A percentile compares a stretch with the other conserved stretches of the same genome.
phyloP scores from a whole-genome alignment of 805 yeast genomes.

The Lipomyces spencermartinsiae region DNA sequence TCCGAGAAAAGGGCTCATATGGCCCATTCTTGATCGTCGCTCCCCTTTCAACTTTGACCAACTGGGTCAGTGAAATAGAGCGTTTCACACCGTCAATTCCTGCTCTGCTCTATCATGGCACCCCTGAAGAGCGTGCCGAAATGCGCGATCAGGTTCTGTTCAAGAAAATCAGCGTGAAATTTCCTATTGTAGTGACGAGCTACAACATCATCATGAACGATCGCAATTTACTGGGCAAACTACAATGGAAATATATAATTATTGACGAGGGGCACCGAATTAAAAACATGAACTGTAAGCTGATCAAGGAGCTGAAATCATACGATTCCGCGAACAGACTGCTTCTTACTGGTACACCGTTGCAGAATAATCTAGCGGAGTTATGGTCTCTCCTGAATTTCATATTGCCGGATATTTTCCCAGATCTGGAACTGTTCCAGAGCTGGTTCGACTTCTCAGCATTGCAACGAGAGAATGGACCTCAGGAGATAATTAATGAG shows the following conservation, averaged over 20 bases:
- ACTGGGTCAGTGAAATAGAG: constrained; percentile 78
- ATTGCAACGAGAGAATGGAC: constrained; percentile 50
- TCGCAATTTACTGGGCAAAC: constrained; percentile 56
- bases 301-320: constrained; percentile 73
- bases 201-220: constrained; percentile 81
- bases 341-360: constrained; percentile 92
- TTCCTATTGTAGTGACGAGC: constrained; percentile 72
- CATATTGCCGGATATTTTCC: constrained; percentile 89
- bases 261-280: constrained; percentile 97
- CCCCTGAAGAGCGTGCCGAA: constrained; percentile 59
- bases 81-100: constrained; percentile 75
- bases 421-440: constrained; percentile 86
- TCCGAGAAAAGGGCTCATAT: constrained; percentile 75
- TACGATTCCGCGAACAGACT: constrained; percentile 68
- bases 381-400: constrained; percentile 92
- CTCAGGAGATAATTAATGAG: constrained; percentile 59
- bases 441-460: constrained; percentile 86
- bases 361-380: constrained; percentile 89
- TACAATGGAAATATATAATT: constrained; percentile 80
- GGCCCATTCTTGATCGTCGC: constrained; percentile 84
- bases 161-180: constrained; percentile 41
- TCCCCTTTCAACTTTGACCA: constrained; percentile 83
- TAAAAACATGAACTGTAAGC: constrained; percentile 79
- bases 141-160: constrained; percentile 47
- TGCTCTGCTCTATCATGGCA: constrained; percentile 69